Conservation (phyloP, 1,139 yeast species). For the Taphrina betulina region DNA sequence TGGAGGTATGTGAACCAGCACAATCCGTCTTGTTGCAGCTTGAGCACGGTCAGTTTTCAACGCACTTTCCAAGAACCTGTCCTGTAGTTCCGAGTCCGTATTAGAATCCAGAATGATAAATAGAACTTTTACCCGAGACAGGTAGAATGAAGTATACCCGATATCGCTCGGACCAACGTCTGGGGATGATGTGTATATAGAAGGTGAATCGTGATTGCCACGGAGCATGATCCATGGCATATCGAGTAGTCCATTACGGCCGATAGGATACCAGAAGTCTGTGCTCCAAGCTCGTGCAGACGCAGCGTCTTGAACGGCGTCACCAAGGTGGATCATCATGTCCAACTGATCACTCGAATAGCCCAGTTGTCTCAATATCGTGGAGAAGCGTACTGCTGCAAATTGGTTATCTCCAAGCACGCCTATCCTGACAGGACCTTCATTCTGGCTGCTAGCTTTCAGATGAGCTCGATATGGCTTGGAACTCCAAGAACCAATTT, state of each 20-base stretch:
- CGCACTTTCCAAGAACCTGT: conserved; percentile 2
- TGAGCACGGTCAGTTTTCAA: conserved; percentile 3
- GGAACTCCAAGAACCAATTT: conserved; percentile 17
- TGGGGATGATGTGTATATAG: conserved; percentile 3
- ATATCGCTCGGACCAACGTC: neutral
- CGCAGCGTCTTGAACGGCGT: conserved; percentile 26
- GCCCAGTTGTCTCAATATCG: neutral
- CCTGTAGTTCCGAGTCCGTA: conserved; percentile 6
- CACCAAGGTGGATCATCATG: conserved; percentile 22
- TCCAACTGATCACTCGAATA: neutral
- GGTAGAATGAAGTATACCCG: conserved; percentile 10
- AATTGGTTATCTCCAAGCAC: conserved; percentile 31
- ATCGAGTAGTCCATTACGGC: neutral
- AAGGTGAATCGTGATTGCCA: conserved; percentile 30
- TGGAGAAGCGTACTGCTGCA: conserved; percentile 21
- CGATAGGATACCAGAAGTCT: conserved; percentile 22
- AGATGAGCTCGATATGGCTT: neutral
- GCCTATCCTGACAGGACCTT: conserved; percentile 1
- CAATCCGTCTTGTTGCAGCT: conserved; percentile 20
- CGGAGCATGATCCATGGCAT: conserved; percentile 30
- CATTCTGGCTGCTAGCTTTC: neutral
- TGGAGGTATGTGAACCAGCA: conserved; percentile 28
- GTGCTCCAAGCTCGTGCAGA: conserved; percentile 30
- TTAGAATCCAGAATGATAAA: conserved; percentile 20
- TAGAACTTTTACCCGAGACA: neutral